Evolutionary conservation across 768 basidiomycete species (phyloP), one percentile per base, ranked within the genome.

Genomic region (Hygrophorus russula): DNA sequence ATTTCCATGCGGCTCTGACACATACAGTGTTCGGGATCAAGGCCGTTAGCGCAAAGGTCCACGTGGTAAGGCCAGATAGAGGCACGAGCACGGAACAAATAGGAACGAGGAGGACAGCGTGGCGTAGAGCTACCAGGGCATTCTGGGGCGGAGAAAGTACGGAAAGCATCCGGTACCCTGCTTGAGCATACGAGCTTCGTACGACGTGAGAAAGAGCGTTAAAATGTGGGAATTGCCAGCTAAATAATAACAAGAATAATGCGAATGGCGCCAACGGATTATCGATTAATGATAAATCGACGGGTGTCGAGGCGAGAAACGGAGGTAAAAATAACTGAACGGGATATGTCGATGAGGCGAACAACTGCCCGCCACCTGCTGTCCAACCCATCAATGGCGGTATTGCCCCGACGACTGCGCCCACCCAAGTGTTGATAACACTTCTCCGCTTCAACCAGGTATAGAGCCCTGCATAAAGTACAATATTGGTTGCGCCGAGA

Each of bases 141-240:
- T 97, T 98, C 52, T 84, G 78, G 15, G 61, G 54, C 1, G 93
- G 88, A 27, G 78, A 70, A 39, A 86, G 64, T 45, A 91, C 83
- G 27, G 81, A 79, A 9, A 98, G 74, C 96, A 99, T 99, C 41
- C 73, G 74, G 59, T 93, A 99, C 13, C 93, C 93, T 14, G 84
- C 89, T 56, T 89, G 80, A 3, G 96, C 89, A 61, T 99, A 99
- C 14, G 83, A 83, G 8, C 74, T 78, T 30, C 93, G 78, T 7
- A 93, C 74, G 39, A 93, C 68, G 61, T 96, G 77, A 6, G 92
- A 81, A n/a, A 99, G 70, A 1, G 90, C 62, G 61, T 93, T 97
- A 68, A 99, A 98, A 60, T 99, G 94, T 29, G 94, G 93, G 65
- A 98, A 98, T 58, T 99, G 96, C 94, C 94, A 99, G 48, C 84